Evolutionary conservation across 192 early-diverging fungal genomes (phyloP).

Genomic region (Coemansia sp.): DNA sequence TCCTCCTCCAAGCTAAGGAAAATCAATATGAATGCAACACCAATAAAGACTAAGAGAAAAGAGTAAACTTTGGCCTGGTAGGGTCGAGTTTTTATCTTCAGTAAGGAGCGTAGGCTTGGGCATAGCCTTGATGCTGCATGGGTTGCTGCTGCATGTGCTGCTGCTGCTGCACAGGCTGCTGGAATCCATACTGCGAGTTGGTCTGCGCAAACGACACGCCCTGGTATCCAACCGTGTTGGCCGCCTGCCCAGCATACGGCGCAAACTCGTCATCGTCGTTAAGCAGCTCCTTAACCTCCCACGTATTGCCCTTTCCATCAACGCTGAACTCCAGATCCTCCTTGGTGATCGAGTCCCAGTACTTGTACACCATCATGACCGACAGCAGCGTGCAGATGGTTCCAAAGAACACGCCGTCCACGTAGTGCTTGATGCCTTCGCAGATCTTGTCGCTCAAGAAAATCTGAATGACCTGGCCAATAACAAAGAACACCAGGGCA

Average conservation of each 20-base stretch:
- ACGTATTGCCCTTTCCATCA: slow-evolving; percentile 71
- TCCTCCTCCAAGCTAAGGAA: too few relatives aligned
- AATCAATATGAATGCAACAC: too few relatives aligned
- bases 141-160: slow-evolving; percentile 6
- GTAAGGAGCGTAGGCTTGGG: slow-evolving; percentile 40
- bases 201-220: slow-evolving; percentile 54
- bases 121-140: slow-evolving; percentile 19
- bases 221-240: slow-evolving; percentile 48
- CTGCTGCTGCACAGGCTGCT: slow-evolving; percentile 19
- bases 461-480: slow-evolving; percentile 80
- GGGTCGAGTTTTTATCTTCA: not conserved
- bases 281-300: slow-evolving; percentile 76
- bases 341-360: slow-evolving; percentile 99
- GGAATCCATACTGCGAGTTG: slow-evolving; percentile 37
- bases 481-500: slow-evolving; percentile 80
- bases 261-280: slow-evolving; percentile 54
- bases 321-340: slow-evolving; percentile 94
- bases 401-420: slow-evolving; percentile 97
- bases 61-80: too few relatives aligned
- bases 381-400: slow-evolving; percentile 83
- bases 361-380: slow-evolving; percentile 99
- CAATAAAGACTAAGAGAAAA: too few relatives aligned
- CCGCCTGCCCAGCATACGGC: slow-evolving; percentile 47
- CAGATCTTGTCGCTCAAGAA: slow-evolving; percentile 82
- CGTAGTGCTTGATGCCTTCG: slow-evolving; percentile 86